Evolutionary conservation across 805 yeast genomes (phyloP).

Genomic region (Clavispora phyllophila): DNA sequence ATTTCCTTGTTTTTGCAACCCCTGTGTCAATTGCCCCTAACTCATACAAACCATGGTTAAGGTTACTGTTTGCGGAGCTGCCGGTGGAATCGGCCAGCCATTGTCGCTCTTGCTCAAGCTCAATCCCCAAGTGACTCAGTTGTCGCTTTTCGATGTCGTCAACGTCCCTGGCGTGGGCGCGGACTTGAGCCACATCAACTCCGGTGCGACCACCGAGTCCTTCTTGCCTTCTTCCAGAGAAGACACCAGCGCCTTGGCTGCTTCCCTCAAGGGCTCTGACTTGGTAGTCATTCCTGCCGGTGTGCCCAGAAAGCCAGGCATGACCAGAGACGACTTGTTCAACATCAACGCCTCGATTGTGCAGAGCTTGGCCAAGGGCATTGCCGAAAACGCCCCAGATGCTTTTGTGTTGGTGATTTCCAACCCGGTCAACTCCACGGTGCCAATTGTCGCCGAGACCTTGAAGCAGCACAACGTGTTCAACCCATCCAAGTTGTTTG

Average conservation of each 20-base stretch:
- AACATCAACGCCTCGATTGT: slow-evolving; percentile 80
- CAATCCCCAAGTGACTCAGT: slow-evolving; percentile 54
- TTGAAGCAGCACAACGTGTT: slow-evolving; percentile 62
- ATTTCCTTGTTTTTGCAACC: neutral
- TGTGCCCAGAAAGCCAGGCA: slow-evolving; percentile 90
- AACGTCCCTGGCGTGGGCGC: slow-evolving; percentile 84
- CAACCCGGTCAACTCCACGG: slow-evolving; percentile 92
- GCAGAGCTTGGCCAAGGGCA: slow-evolving; percentile 64
- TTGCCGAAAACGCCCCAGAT: slow-evolving; percentile 66
- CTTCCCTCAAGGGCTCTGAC: slow-evolving; percentile 42
- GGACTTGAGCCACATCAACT: slow-evolving; percentile 78
- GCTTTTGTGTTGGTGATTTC: slow-evolving; percentile 81
- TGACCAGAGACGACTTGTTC: slow-evolving; percentile 89
- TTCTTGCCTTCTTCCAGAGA: slow-evolving; percentile 54
- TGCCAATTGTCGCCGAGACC: slow-evolving; percentile 81
- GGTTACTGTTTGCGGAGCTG: slow-evolving; percentile 86
- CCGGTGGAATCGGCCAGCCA: slow-evolving; percentile 95
- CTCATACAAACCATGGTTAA: slow-evolving; percentile 39
- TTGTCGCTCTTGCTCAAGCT: slow-evolving; percentile 75
- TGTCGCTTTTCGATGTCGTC: slow-evolving; percentile 82
- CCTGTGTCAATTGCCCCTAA: neutral
- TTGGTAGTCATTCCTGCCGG: slow-evolving; percentile 74
- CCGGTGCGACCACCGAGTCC: slow-evolving; percentile 56
- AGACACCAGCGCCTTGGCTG: slow-evolving; percentile 42
- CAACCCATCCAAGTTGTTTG: slow-evolving; percentile 71